Base-by-base conservation (phyloP, 164 flowering plant species). In the Tetracentron sinense region DNA sequence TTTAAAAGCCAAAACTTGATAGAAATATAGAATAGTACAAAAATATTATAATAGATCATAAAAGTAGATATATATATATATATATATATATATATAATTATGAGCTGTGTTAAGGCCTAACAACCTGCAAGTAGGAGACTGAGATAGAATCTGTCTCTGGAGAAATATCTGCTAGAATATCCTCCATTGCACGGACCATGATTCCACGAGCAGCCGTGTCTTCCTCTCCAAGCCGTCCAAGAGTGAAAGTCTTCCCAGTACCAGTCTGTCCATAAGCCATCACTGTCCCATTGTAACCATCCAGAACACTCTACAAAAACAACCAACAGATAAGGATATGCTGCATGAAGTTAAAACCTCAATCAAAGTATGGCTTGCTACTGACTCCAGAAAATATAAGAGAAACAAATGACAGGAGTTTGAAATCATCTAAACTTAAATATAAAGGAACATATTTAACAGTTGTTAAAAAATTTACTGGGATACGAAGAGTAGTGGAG, bases 241-340 rank as follows among this genome's bases (percentile, higher is more conserved):
- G 93, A 16, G 98, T 94, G 68, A 81, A 91, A 22, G 98, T 94
- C 79, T 94, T 94, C 42, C 97, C 98, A 21, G 97, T 94, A 53
- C 97, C 97, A 51, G 98, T 94, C 67, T 94, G 97, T 53, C 98
- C 97, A 80, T 91, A 94, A 26, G 98, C 98, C 98, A 94, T 94
- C 31, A 94, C 78, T 15, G 98, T 94, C 54, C 98, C 98, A 76
- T 94, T 94, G 75, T 90, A 94, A 55, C 98, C 98, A 65, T 87
- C 93, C 69, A 94, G 72, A 70, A 94, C 98, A 81, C 98, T 89
- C 98, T 94, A 79, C 68, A 78, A 16, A 63, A 56, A 58, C 31
- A 70, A 60, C 29, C 17, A 7, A 66, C 25, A 20, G 3, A 71
- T 56, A 56, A 52, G 29, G 31, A 60, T 26, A 31, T 25, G 25